Evolutionary conservation across 2,329 filamentous ascomycete species (phyloP).

Genomic region (Tolypocladium cylindrosporum): DNA sequence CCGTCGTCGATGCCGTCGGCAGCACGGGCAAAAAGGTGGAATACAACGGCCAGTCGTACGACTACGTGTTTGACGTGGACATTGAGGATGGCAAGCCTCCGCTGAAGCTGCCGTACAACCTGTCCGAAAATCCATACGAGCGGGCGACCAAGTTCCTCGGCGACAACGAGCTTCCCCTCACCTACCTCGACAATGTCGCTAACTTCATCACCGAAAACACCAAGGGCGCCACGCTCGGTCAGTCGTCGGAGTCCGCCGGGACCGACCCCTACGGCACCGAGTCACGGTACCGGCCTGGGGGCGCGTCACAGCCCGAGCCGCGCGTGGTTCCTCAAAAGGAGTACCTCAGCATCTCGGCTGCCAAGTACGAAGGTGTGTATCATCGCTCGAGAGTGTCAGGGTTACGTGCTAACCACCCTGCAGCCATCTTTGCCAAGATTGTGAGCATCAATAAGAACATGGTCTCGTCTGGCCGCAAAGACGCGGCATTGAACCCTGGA

Average conservation of each 20-base stretch:
- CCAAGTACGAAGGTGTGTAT: conserved; percentile 50
- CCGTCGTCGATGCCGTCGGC: conserved; percentile 80
- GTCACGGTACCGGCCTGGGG: conserved; percentile 65
- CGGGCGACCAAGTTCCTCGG: conserved; percentile 83
- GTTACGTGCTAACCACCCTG: conserved; percentile 13
- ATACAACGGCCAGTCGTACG: conserved; percentile 79
- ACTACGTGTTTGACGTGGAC: conserved; percentile 94
- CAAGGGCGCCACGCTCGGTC: conserved; percentile 73
- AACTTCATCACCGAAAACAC: conserved; percentile 90
- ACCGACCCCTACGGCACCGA: conserved; percentile 72
- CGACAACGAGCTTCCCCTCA: conserved; percentile 78
- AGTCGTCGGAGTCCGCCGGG: conserved; percentile 38
- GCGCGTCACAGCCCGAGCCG: conserved; percentile 34
- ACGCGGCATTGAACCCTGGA: conserved; percentile 60
- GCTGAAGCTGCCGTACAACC: conserved; percentile 87
- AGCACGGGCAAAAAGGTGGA: conserved; percentile 70
- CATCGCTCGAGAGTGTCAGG: neutral
- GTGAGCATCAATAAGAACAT: conserved; percentile 65
- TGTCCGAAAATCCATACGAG: conserved; percentile 87
- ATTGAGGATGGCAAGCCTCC: conserved; percentile 91
- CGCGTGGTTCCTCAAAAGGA: conserved; percentile 62
- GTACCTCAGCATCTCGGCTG: conserved; percentile 67
- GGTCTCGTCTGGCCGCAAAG: conserved; percentile 61
- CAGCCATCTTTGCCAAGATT: conserved; percentile 67
- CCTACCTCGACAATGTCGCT: conserved; percentile 83